These are phyloP conservation scores for Aspergillus calidoustus DNA, from an alignment of 2,329 filamentous ascomycete species.

Conservation along the genomic window DNA sequence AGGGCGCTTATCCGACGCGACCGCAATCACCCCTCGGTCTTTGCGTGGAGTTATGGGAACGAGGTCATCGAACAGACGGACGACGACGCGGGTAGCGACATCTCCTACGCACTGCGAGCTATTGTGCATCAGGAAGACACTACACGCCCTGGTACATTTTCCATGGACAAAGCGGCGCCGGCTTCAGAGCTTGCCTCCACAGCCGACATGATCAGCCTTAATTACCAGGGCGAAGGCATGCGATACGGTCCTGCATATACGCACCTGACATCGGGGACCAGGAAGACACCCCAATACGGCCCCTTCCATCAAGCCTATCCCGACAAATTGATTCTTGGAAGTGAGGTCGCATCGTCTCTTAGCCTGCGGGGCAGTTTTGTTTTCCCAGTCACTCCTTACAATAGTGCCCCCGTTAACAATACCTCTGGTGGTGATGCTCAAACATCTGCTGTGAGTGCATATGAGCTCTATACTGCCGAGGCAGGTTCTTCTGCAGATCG, in stretches of 20 bases:
- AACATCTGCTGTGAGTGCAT: neutral
- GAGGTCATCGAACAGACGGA: slow-evolving; percentile 9
- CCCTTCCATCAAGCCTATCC: neutral
- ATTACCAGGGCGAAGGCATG: slow-evolving; percentile 16
- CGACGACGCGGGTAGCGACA: neutral
- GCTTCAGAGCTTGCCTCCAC: neutral
- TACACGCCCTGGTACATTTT: neutral
- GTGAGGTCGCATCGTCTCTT: slow-evolving; percentile 12
- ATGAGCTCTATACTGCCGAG: slow-evolving; percentile 9
- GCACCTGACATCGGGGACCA: neutral
- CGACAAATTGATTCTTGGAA: neutral
- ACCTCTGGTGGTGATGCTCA: neutral
- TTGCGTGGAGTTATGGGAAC: slow-evolving; percentile 14
- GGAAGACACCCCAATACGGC: slow-evolving; percentile 1
- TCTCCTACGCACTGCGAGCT: neutral
- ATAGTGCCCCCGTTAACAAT: slow-evolving; percentile 11
- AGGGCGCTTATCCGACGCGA: slow-evolving; percentile 9
- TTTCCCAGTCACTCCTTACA: slow-evolving; percentile 4
- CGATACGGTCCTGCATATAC: slow-evolving; percentile 11
- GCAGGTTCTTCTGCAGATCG: slow-evolving; percentile 1
- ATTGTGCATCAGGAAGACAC: neutral
- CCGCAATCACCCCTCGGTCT: slow-evolving; percentile 14
- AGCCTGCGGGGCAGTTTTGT: slow-evolving; percentile 1
- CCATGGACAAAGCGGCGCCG: neutral
- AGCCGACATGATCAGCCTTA: slow-evolving; percentile 9